A percentile compares a stretch with the other conserved stretches of the same genome.
Conservation (phyloP, 2,329 filamentous ascomycete species). For the Uncinocarpus reesii region DNA sequence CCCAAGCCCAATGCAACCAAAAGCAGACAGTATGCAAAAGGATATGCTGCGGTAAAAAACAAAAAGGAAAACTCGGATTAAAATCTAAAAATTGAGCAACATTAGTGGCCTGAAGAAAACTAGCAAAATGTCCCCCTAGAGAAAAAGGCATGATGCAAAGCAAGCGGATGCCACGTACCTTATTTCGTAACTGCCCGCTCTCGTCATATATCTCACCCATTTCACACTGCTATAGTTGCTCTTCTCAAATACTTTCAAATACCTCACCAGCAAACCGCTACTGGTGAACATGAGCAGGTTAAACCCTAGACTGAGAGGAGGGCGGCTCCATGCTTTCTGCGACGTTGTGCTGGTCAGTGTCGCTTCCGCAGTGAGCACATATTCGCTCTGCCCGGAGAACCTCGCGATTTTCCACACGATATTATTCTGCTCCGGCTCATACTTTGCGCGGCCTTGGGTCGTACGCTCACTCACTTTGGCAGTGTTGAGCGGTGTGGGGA, state of each 20-base stretch:
- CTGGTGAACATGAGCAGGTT: constrained; percentile 97
- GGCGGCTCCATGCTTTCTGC: constrained; percentile 91
- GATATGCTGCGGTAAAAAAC: too few relatives aligned
- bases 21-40: too few relatives aligned
- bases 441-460: constrained; percentile 93
- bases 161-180: constrained; percentile 43
- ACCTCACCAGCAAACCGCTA: constrained; percentile 80
- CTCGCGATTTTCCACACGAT: constrained; percentile 98
- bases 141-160: neutral
- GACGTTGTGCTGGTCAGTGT: constrained; percentile 94
- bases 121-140: neutral
- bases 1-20: too few relatives aligned
- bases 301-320: constrained; percentile 84
- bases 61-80: too few relatives aligned
- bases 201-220: constrained; percentile 98
- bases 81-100: neutral
- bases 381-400: constrained; percentile 98
- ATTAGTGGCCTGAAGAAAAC: neutral
- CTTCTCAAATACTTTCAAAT: constrained; percentile 98
- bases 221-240: constrained; percentile 97
- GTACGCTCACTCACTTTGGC: constrained; percentile 87
- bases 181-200: constrained; percentile 95
- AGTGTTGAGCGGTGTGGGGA: constrained; percentile 93
- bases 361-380: constrained; percentile 86
- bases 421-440: constrained; percentile 94